Percentiles rank a stretch among this genome's conserved stretches.
Evolutionary conservation across 345 rosid species (phyloP).

Genomic region (Rubroshorea leprosula): DNA sequence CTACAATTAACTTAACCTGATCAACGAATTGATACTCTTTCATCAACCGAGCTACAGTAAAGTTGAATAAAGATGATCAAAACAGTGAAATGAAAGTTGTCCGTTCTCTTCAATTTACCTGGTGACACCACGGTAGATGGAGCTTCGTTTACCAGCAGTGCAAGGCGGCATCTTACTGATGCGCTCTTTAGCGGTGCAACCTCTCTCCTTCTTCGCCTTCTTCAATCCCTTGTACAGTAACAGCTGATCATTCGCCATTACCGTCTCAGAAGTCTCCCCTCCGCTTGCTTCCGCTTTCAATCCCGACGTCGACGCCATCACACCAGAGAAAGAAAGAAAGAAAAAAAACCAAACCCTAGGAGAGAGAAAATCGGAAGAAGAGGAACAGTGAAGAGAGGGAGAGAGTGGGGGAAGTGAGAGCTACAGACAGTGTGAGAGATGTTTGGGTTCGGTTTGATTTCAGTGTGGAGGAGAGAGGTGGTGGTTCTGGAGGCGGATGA

Average conservation of each 20-base stretch:
- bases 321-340: too few species aligned
- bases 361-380: constrained; percentile 28
- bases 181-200: constrained; percentile 97
- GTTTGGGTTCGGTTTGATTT: constrained; percentile 14
- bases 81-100: neutral
- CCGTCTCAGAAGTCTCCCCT: constrained; percentile 63
- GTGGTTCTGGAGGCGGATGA: neutral
- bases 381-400: constrained; percentile 14
- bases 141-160: constrained; percentile 97
- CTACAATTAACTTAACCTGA: too few species aligned
- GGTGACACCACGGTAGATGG: constrained; percentile 98
- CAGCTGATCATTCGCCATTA: constrained; percentile 74
- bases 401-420: constrained; percentile 12
- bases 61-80: too few species aligned
- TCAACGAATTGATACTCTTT: too few species aligned
- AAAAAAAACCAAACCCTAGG: constrained; percentile 28
- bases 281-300: constrained; percentile 55
- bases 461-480: constrained; percentile 6
- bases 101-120: constrained; percentile 36
- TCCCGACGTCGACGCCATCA: constrained; percentile 73
- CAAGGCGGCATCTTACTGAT: constrained; percentile 98
- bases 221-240: constrained; percentile 69
- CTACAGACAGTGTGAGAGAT: constrained; percentile 13
- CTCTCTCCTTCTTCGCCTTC: constrained; percentile 95
- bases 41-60: too few species aligned